Evolutionary conservation across 345 rosid genomes (phyloP).

Genomic region (Diplotaxis tenuifolia): DNA sequence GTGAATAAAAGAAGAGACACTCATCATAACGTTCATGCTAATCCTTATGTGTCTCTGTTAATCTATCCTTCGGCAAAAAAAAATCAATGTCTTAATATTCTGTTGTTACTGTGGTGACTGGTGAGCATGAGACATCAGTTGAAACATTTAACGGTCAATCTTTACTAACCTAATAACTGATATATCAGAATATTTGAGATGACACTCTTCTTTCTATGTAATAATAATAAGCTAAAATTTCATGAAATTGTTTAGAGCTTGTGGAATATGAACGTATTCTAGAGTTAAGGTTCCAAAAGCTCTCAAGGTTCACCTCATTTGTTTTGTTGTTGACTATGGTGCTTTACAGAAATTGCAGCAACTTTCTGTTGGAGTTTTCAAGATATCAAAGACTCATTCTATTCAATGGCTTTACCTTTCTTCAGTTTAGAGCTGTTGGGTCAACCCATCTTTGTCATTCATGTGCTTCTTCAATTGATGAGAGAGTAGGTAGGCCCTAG

Average conservation of each 20-base stretch:
- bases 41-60: constrained; percentile 12
- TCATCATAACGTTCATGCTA: constrained; percentile 27
- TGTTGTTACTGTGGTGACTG: constrained; percentile 12
- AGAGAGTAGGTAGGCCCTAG: constrained; percentile 37
- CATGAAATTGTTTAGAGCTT: background rate
- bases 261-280: background rate
- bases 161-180: background rate
- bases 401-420: constrained; percentile 27
- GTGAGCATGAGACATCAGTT: background rate
- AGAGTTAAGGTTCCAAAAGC: background rate
- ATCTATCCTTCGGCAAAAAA: constrained; percentile 18
- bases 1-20: constrained; percentile 57
- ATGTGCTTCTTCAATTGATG: constrained; percentile 48
- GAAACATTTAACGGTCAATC: background rate
- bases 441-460: constrained; percentile 40
- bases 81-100: constrained; percentile 28
- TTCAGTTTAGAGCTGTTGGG: constrained; percentile 39
- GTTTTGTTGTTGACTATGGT: background rate
- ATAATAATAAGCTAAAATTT: background rate
- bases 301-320: background rate
- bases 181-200: background rate
- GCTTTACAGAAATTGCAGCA: constrained; percentile 15
- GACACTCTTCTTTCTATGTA: background rate
- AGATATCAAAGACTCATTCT: constrained; percentile 43
- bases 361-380: constrained; percentile 39